A percentile compares a stretch with the other conserved stretches of the same genome.
phyloP scores from a whole-genome alignment of 2,329 filamentous ascomycete genomes.

The Epichloe brachyelytri region DNA sequence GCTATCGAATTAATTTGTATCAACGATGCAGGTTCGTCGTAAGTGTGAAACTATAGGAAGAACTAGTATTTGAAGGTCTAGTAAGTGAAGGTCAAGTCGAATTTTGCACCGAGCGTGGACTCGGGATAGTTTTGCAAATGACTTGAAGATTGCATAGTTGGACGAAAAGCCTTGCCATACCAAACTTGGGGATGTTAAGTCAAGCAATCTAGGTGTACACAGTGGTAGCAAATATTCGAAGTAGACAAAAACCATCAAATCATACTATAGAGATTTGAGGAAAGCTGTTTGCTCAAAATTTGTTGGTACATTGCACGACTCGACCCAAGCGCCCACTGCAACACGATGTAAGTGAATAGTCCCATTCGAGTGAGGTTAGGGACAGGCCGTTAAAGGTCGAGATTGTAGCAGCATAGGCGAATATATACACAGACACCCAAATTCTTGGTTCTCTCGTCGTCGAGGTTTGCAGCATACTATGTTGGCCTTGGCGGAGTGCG shows the following conservation, averaged over 20 bases:
- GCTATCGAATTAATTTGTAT: neutral
- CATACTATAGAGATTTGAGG: neutral
- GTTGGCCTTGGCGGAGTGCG: too few relatives aligned
- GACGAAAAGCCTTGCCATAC: neutral
- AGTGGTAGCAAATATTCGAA: neutral
- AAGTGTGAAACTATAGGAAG: neutral
- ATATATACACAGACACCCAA: too few relatives aligned
- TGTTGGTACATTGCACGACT: slow-evolving; percentile 1
- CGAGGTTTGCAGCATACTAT: too few relatives aligned
- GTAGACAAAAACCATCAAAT: neutral
- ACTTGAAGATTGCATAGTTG: neutral
- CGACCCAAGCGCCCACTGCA: neutral
- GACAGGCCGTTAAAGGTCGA: too few relatives aligned
- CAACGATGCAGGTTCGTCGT: neutral
- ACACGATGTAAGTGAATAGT: neutral
- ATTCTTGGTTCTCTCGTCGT: too few relatives aligned
- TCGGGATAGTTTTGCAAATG: neutral
- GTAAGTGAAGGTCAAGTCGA: neutral
- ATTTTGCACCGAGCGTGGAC: neutral
- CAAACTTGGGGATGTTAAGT: neutral
- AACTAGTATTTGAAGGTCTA: neutral
- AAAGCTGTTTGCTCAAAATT: neutral
- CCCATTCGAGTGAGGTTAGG: neutral
- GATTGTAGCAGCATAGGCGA: too few relatives aligned
- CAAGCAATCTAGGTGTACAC: slow-evolving; percentile 1